phyloP scores from a whole-genome alignment of 345 rosid genomes.

The Eucalyptus sp. region DNA sequence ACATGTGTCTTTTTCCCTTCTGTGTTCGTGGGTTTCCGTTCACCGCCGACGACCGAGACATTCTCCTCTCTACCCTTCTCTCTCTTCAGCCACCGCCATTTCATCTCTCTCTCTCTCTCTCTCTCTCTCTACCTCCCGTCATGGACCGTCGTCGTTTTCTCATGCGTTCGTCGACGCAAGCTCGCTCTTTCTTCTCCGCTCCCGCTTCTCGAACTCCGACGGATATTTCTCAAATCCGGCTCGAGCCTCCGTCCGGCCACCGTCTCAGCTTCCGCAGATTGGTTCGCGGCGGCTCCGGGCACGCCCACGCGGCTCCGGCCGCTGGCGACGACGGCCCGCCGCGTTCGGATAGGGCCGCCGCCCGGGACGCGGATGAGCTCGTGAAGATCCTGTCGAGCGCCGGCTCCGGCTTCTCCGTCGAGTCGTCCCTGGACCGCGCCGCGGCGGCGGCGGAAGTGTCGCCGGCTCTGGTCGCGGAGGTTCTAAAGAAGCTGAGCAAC shows the following conservation, averaged over 20 bases:
- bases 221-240: neutral
- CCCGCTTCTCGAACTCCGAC: neutral
- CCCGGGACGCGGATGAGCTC: conserved; percentile 17
- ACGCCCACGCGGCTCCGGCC: neutral
- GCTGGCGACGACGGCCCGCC: neutral
- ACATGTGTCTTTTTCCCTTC: too few relatives aligned
- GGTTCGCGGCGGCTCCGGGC: neutral
- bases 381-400: conserved; percentile 30
- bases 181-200: neutral
- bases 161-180: neutral
- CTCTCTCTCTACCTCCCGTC: neutral
- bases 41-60: neutral
- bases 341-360: neutral
- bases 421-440: conserved; percentile 22
- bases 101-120: neutral
- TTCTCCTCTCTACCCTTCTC: neutral
- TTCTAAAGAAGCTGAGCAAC: conserved; percentile 64
- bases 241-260: neutral
- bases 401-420: conserved; percentile 5
- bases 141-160: neutral
- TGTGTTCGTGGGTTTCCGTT: neutral
- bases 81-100: neutral
- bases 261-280: neutral
- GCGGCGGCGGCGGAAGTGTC: conserved; percentile 21
- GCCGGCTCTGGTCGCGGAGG: conserved; percentile 32